phyloP scores from a whole-genome alignment of 106 monocot genomes.

The Narthecium ossifragum region DNA sequence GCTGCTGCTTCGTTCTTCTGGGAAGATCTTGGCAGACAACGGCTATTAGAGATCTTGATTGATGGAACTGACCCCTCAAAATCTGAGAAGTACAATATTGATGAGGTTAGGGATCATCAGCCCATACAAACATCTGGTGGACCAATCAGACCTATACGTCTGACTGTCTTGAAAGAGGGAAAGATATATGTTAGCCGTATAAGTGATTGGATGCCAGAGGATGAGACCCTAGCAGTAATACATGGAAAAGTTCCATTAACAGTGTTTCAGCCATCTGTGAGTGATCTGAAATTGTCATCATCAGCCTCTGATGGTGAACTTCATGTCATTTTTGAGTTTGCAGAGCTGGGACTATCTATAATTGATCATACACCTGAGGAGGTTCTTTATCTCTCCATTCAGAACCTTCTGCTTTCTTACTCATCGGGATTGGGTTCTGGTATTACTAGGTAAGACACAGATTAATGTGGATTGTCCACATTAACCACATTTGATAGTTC shows the following conservation, averaged over 20 bases:
- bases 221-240: slow-evolving; percentile 14
- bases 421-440: slow-evolving; percentile 89
- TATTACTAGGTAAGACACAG: slow-evolving; percentile 83
- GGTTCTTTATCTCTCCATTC: slow-evolving; percentile 74
- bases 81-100: slow-evolving; percentile 68
- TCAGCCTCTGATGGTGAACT: slow-evolving; percentile 53
- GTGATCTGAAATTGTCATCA: slow-evolving; percentile 33
- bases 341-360: slow-evolving; percentile 76
- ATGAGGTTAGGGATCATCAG: slow-evolving; percentile 67
- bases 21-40: slow-evolving; percentile 83
- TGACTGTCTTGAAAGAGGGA: slow-evolving; percentile 73
- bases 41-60: slow-evolving; percentile 61
- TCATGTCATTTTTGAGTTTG: slow-evolving; percentile 77
- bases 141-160: slow-evolving; percentile 41
- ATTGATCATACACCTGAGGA: slow-evolving; percentile 95
- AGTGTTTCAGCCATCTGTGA: slow-evolving; percentile 38
- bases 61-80: slow-evolving; percentile 64
- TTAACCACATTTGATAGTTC: no score
- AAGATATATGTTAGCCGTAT: slow-evolving; percentile 52
- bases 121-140: slow-evolving; percentile 34
- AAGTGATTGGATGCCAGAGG: slow-evolving; percentile 84
- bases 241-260: slow-evolving; percentile 24
- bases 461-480: no score
- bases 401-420: slow-evolving; percentile 62
- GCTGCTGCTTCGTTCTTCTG: slow-evolving; percentile 77